A percentile compares a stretch with the other conserved stretches of the same genome.
Evolutionary conservation across 2,329 filamentous ascomycete species (phyloP).

Genomic region (Proliferodiscus dingleyae): DNA sequence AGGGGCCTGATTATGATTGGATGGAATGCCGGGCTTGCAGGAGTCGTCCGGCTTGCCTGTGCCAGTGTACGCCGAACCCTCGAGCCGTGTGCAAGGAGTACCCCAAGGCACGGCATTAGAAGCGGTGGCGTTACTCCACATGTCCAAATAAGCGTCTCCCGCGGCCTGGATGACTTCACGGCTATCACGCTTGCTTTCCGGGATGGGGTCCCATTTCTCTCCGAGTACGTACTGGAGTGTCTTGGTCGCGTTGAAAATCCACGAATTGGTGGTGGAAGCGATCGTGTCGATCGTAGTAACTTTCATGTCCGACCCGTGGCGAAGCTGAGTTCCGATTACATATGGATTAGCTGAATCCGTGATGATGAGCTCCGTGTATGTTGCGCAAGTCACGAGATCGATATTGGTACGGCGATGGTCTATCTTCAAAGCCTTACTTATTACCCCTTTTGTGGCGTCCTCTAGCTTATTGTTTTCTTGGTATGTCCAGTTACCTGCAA

Average conservation of each 20-base stretch:
- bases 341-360: slow-evolving; percentile 8
- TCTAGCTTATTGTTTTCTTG: slow-evolving; percentile 11
- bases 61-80: slow-evolving; percentile 11
- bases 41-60: slow-evolving; percentile 10
- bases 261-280: slow-evolving; percentile 9
- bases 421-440: slow-evolving; percentile 14
- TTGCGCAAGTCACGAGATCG: slow-evolving; percentile 9
- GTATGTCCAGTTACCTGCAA: slow-evolving; percentile 9
- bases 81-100: slow-evolving; percentile 7
- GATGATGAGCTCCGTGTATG: slow-evolving; percentile 13
- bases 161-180: slow-evolving; percentile 6
- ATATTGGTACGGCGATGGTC: slow-evolving; percentile 9
- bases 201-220: slow-evolving; percentile 11
- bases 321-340: slow-evolving; percentile 14
- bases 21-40: slow-evolving; percentile 14
- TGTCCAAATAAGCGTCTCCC: slow-evolving; percentile 9
- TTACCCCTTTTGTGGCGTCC: neutral
- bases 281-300: slow-evolving; percentile 8
- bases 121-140: slow-evolving; percentile 7
- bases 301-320: slow-evolving; percentile 1
- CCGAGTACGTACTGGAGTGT: slow-evolving; percentile 9
- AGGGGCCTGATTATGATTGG: slow-evolving; percentile 10
- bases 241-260: slow-evolving; percentile 14
- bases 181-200: slow-evolving; percentile 7
- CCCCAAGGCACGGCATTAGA: slow-evolving; percentile 5